Conservation (phyloP, 805 yeast species). For the Wickerhamiella galacta region DNA sequence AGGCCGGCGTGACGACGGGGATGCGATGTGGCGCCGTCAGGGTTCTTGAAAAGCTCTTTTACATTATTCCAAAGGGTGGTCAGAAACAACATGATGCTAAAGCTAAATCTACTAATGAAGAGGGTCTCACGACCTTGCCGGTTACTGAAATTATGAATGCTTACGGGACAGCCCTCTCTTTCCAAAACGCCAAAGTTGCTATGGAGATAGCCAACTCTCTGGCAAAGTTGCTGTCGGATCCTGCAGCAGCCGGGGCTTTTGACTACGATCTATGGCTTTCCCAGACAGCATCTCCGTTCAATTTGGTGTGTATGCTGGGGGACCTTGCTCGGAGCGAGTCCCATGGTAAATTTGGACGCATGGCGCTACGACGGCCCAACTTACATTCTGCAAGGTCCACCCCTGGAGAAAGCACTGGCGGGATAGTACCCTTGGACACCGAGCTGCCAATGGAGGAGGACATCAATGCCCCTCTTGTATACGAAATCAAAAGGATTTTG, state of each 20-base stretch:
- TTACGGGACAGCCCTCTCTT: slow-evolving; percentile 3
- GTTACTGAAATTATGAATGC: slow-evolving; percentile 3
- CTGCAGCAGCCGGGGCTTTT: background rate
- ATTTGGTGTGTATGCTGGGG: slow-evolving; percentile 6
- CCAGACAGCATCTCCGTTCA: slow-evolving; percentile 11
- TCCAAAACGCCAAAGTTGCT: background rate
- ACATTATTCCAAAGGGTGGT: background rate
- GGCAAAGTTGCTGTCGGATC: background rate
- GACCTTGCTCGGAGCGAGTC: slow-evolving; percentile 2
- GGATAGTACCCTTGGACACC: too few relatives aligned
- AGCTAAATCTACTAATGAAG: background rate
- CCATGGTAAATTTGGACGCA: background rate
- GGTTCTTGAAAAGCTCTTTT: slow-evolving; percentile 18
- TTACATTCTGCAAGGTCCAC: background rate
- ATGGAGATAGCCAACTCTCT: slow-evolving; percentile 3
- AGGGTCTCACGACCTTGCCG: slow-evolving; percentile 1
- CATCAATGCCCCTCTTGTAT: background rate
- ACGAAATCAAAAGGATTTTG: slow-evolving; percentile 3
- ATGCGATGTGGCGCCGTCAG: slow-evolving; percentile 24
- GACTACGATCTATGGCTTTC: slow-evolving; percentile 7
- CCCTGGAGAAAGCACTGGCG: background rate
- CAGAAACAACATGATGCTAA: background rate
- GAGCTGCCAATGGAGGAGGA: background rate
- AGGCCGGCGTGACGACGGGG: slow-evolving; percentile 17
- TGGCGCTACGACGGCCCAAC: background rate